A percentile compares a stretch with the other conserved stretches of the same genome.
phyloP scores from a whole-genome alignment of 148 eudicot species.

The Arctostaphylos glauca region DNA sequence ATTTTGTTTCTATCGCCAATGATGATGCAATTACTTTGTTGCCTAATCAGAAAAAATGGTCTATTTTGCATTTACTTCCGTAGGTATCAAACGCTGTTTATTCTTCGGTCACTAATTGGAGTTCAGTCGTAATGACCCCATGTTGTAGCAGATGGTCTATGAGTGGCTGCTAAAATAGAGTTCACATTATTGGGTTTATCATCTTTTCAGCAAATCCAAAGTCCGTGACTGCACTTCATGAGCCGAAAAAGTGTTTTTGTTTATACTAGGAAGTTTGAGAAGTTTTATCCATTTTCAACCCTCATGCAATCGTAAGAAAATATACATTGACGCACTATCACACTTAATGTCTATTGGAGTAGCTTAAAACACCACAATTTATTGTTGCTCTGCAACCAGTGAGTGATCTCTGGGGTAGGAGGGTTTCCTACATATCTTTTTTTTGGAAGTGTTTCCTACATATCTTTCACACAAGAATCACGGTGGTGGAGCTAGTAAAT shows the following conservation, averaged over 20 bases:
- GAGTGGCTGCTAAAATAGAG: not conserved
- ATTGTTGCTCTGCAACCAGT: not conserved
- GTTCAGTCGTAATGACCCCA: not conserved
- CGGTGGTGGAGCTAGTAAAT: not conserved
- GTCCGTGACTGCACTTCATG: not conserved
- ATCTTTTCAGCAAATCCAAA: not conserved
- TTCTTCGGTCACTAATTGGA: not conserved
- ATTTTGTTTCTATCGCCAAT: not conserved
- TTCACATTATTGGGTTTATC: not conserved
- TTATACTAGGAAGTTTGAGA: not conserved
- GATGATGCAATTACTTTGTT: not conserved
- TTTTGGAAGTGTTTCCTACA: not conserved
- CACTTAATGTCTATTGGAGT: not conserved
- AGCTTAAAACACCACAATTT: not conserved
- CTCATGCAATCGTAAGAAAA: not conserved
- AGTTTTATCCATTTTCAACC: constrained; percentile 6
- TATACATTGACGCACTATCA: not conserved
- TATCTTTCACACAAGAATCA: not conserved
- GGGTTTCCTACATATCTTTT: not conserved
- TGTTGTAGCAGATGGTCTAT: not conserved
- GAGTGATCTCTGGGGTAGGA: not conserved
- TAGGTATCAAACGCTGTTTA: not conserved
- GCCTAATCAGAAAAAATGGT: not conserved
- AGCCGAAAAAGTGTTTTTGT: not conserved
- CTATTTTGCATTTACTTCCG: not conserved